Conservation (phyloP, 352 stramenopile genomes). For the Phytophthora ramorum region DNA sequence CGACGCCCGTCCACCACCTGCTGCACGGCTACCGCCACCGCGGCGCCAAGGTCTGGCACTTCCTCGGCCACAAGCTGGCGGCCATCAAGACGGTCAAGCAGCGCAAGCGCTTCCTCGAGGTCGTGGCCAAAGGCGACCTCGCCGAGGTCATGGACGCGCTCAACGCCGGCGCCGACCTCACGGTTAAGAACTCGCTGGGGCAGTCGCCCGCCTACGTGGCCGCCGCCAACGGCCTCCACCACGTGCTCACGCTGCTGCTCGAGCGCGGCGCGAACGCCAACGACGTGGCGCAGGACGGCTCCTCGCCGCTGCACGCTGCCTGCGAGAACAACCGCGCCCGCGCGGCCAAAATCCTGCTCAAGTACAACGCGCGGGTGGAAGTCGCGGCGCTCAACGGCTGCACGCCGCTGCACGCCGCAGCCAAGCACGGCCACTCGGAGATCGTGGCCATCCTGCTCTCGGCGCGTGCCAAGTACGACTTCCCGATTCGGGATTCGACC, state of each 20-base stretch:
- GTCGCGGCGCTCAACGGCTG: conserved; percentile 51
- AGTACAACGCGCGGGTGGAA: conserved; percentile 61
- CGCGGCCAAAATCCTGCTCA: conserved; percentile 62
- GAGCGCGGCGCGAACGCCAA: conserved; percentile 69
- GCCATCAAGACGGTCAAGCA: conserved; percentile 72
- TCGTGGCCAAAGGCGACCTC: conserved; percentile 58
- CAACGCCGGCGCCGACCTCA: conserved; percentile 60
- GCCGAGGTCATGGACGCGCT: conserved; percentile 72
- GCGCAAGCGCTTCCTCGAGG: conserved; percentile 71
- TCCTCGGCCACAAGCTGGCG: conserved; percentile 78
- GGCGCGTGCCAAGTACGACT: conserved; percentile 57
- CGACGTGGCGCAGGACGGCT: conserved; percentile 58
- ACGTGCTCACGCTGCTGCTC: conserved; percentile 75
- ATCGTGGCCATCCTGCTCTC: conserved; percentile 57
- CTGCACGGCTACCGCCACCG: conserved; percentile 39
- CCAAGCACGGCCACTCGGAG: conserved; percentile 56
- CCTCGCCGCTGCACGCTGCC: conserved; percentile 61
- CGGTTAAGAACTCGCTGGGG: conserved; percentile 53
- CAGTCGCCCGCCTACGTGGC: conserved; percentile 73
- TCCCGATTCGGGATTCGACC: conserved; percentile 42
- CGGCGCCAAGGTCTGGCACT: conserved; percentile 71
- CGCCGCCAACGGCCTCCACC: conserved; percentile 55
- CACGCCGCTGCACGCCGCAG: conserved; percentile 67
- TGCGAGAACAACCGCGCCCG: conserved; percentile 70
- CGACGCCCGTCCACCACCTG: conserved; percentile 27